Evolutionary conservation across 2,329 filamentous ascomycete genomes (phyloP), one percentile per base, ranked within the genome.

Genomic region (Aspergillus sp.): DNA sequence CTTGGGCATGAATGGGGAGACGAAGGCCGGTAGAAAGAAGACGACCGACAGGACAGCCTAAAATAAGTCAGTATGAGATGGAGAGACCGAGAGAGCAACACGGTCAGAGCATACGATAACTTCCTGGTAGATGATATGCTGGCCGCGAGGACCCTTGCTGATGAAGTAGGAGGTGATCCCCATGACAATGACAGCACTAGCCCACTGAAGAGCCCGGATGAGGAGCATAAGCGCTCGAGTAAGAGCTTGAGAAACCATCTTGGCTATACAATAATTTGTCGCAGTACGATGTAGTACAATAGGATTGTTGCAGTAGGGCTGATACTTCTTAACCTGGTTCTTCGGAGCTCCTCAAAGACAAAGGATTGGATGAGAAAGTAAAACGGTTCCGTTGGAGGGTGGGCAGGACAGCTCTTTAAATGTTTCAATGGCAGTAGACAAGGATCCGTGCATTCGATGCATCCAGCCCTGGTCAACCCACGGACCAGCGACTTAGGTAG

Each of bases 1-100:
- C 3, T 59, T 68, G 9, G 73, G 73, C 61, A 78, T 60, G 71
- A 81, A 79, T 0, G 75, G 79, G 25, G 72, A 81, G 54, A 77
- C 60, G 62, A 82, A 76, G 22, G 73, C 77, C 4, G 78, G 78
- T 6, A 79, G 63, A 71, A 81, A 77, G 69, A 81, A 80, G 56
- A 73, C 73, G 30, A 81, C 71, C 1, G 76, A 78, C 22, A 77
- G 55, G 30, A 69, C 67, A 9, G 78, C 60, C 74, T 76, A 25
- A 3, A 43, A 46, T 57, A 11, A 51, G 53, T 67, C 63, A 68
- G 56, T 38, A n/a, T 41, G 8, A 1, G 4, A 4, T 17, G 31
- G 7, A 15, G 7, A 8, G 4, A 6, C 15, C 2, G 25, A 4
- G 13, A 34, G 1, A 51, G 22, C 7, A 3, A 23, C n/a, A 22